Evolutionary conservation across 805 yeast genomes (phyloP).

Genomic region (Clavispora asparagi): DNA sequence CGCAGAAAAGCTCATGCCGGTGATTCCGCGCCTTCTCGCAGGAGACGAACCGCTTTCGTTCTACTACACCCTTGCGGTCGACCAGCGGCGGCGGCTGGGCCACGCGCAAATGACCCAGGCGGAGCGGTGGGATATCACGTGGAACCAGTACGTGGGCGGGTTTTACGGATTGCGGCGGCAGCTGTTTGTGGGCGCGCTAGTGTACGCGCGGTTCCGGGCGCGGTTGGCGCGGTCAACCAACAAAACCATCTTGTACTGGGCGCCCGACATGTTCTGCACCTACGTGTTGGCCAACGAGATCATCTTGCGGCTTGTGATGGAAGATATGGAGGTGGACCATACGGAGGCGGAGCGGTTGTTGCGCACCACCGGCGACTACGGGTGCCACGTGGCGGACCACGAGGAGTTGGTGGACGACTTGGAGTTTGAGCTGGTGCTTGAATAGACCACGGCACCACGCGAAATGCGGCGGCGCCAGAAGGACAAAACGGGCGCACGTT

Average conservation of each 20-base stretch:
- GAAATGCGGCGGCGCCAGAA: not conserved
- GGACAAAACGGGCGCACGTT: not conserved
- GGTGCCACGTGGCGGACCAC: conserved; percentile 31
- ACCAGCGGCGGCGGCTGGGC: conserved; percentile 31
- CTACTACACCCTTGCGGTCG: conserved; percentile 48
- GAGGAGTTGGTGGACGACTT: conserved; percentile 26
- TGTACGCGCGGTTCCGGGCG: conserved; percentile 20
- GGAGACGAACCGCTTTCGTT: conserved; percentile 40
- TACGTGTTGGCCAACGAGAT: conserved; percentile 64
- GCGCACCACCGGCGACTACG: conserved; percentile 45
- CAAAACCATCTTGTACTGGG: conserved; percentile 56
- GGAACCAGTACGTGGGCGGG: conserved; percentile 49
- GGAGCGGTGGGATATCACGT: conserved; percentile 44
- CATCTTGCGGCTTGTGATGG: conserved; percentile 44
- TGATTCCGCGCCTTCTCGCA: conserved; percentile 37
- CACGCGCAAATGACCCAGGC: conserved; percentile 40
- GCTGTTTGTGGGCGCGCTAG: conserved; percentile 40
- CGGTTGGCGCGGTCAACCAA: conserved; percentile 25
- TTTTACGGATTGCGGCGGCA: conserved; percentile 60
- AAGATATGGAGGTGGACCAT: conserved; percentile 35
- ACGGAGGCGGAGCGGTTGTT: conserved; percentile 45
- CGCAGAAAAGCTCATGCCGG: conserved; percentile 18
- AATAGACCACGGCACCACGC: too few species aligned
- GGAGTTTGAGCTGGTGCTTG: conserved; percentile 9
- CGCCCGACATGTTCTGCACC: conserved; percentile 47